Conservation (phyloP, 139 green algal species). For the Bryopsis sp. region DNA sequence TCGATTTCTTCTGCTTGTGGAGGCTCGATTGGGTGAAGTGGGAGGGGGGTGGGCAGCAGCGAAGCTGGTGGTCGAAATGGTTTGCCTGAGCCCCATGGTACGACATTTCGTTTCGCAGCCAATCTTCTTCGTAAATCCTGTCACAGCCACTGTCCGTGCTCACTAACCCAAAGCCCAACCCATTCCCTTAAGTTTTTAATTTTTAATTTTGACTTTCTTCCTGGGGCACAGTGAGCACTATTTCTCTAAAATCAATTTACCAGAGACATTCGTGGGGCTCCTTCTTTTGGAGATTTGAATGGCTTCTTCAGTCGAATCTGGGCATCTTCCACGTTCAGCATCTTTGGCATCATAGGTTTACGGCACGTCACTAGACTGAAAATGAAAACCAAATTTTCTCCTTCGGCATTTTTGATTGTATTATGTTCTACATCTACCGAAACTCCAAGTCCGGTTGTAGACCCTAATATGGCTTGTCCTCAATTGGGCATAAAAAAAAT, state of each 20-base stretch:
- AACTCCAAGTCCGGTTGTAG: too few species aligned
- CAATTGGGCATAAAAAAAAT: too few species aligned
- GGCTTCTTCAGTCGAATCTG: constrained; percentile 39
- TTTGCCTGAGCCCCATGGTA: constrained; percentile 67
- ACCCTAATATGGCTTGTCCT: too few species aligned
- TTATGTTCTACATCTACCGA: too few species aligned
- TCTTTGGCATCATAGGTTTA: constrained; percentile 48
- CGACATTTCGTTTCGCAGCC: constrained; percentile 46
- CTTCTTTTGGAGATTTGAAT: constrained; percentile 55
- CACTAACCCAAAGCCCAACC: too few species aligned
- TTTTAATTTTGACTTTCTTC: too few species aligned
- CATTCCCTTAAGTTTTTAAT: too few species aligned
- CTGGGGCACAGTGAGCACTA: constrained; percentile 18
- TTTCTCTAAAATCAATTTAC: constrained; percentile 17
- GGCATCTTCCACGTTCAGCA: constrained; percentile 44
- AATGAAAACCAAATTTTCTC: too few species aligned
- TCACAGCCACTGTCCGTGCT: too few species aligned
- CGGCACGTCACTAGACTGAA: constrained; percentile 45
- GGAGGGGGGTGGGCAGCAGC: background rate
- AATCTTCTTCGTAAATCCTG: constrained; percentile 59
- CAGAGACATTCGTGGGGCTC: constrained; percentile 36
- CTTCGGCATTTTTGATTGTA: too few species aligned
- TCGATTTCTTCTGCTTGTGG: too few species aligned
- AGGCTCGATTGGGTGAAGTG: background rate
- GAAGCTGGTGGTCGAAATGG: constrained; percentile 27